These are phyloP conservation scores for Dactylorhiza incarnata DNA, from an alignment of 106 monocot species.

Conservation along the genomic window DNA sequence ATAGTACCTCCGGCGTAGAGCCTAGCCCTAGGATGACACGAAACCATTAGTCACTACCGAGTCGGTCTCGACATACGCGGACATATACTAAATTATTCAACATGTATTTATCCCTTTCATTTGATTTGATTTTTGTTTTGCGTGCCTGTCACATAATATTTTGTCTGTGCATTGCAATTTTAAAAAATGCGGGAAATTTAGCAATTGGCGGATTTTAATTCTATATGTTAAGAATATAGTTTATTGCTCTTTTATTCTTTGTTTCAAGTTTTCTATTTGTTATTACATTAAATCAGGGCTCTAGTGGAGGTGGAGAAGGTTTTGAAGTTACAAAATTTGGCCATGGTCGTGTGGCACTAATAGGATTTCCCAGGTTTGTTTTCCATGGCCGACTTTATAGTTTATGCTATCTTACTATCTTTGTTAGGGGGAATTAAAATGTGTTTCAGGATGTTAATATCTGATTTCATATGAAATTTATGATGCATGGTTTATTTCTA, in stretches of 20 bases:
- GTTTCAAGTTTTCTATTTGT: not conserved
- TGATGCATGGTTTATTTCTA: not conserved
- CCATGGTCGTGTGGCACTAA: constrained; percentile 98
- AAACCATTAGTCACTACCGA: too few relatives aligned
- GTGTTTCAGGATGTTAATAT: not conserved
- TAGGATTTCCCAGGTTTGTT: constrained; percentile 95
- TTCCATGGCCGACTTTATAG: not conserved
- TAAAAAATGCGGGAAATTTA: too few relatives aligned
- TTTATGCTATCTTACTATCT: not conserved
- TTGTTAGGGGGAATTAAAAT: not conserved
- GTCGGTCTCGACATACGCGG: too few relatives aligned
- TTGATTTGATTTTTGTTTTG: not conserved
- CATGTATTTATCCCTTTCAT: not conserved
- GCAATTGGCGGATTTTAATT: not conserved
- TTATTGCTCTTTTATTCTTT: not conserved
- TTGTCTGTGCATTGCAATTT: not conserved
- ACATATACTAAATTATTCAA: too few relatives aligned
- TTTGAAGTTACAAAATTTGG: constrained; percentile 99
- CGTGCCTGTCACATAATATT: not conserved
- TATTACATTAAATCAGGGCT: constrained; percentile 45
- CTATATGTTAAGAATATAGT: not conserved
- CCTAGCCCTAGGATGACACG: too few relatives aligned
- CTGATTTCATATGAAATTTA: not conserved
- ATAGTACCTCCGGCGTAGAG: too few relatives aligned
- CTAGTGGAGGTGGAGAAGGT: constrained; percentile 96